These are phyloP conservation scores for Alternaria sp. DNA, from an alignment of 2,329 filamentous ascomycete genomes.

Conservation along the genomic window DNA sequence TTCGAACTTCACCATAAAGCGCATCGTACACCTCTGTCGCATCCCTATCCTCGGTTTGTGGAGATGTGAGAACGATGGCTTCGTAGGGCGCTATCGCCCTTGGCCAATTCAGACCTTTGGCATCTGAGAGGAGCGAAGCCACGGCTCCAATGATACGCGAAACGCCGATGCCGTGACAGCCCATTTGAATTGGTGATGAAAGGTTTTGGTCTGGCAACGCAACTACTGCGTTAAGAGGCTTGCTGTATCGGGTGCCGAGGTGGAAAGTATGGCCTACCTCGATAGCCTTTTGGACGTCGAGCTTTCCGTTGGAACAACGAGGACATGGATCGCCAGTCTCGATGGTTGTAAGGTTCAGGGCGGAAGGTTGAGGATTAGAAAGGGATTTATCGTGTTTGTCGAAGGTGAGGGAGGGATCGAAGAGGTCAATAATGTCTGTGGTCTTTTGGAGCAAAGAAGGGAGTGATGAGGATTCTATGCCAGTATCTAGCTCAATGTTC, in stretches of 20 bases:
- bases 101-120: constrained; percentile 83
- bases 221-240: constrained; percentile 73
- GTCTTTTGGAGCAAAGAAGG: constrained; percentile 29
- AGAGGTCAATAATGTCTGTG: constrained; percentile 24
- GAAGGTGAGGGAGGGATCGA: constrained; percentile 26
- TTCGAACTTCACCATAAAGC: constrained; percentile 48
- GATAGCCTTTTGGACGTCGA: constrained; percentile 76
- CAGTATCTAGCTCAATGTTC: constrained; percentile 74
- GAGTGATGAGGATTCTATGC: constrained; percentile 61
- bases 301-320: constrained; percentile 68
- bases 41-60: constrained; percentile 56
- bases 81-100: constrained; percentile 85
- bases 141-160: constrained; percentile 89
- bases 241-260: constrained; percentile 87
- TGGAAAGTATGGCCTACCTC: constrained; percentile 97
- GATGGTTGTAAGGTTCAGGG: constrained; percentile 69
- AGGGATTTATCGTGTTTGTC: constrained; percentile 3
- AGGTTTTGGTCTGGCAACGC: constrained; percentile 52
- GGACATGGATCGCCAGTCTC: constrained; percentile 76
- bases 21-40: constrained; percentile 70
- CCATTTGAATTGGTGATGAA: constrained; percentile 80
- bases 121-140: constrained; percentile 77
- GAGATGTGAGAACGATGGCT: constrained; percentile 69
- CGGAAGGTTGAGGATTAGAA: constrained; percentile 3
- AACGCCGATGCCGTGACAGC: constrained; percentile 94